These are phyloP conservation scores for Gossypium lobatum DNA, from an alignment of 441 rosid species.

Conservation along the genomic window DNA sequence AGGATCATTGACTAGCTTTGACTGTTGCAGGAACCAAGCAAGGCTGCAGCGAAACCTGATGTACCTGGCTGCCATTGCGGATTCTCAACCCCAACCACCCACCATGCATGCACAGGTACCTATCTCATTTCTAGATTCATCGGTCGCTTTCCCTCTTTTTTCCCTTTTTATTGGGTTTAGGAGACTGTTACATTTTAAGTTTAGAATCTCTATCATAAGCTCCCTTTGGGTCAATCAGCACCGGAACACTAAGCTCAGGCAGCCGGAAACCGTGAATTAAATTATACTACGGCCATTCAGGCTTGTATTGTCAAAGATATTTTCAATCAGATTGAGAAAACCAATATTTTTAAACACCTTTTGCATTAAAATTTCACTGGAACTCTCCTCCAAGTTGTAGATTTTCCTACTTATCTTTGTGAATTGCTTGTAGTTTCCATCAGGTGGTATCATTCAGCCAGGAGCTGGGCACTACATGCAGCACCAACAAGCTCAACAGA, in stretches of 20 bases:
- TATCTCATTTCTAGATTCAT: background rate
- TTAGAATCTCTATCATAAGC: background rate
- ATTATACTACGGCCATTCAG: background rate
- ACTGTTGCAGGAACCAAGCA: conserved; percentile 73
- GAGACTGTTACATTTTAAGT: background rate
- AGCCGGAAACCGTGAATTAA: background rate
- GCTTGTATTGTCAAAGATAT: background rate
- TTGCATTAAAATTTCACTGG: background rate
- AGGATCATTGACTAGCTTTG: conserved; percentile 1
- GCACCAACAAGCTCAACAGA: conserved; percentile 83
- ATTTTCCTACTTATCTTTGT: conserved; percentile 4
- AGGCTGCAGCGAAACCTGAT: conserved; percentile 91
- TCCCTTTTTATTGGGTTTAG: background rate
- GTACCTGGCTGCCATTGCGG: conserved; percentile 97
- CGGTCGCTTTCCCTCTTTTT: too few species aligned
- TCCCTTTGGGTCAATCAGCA: background rate
- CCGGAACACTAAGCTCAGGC: background rate
- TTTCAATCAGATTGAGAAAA: background rate
- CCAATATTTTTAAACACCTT: background rate
- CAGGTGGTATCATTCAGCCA: conserved; percentile 65
- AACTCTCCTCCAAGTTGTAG: conserved; percentile 3
- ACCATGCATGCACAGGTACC: conserved; percentile 74
- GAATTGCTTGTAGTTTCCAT: conserved; percentile 42
- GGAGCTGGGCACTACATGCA: conserved; percentile 73
- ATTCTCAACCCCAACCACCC: conserved; percentile 93